Evolutionary conservation across 768 basidiomycete genomes (phyloP).

Genomic region (Leccinum uliginosum): DNA sequence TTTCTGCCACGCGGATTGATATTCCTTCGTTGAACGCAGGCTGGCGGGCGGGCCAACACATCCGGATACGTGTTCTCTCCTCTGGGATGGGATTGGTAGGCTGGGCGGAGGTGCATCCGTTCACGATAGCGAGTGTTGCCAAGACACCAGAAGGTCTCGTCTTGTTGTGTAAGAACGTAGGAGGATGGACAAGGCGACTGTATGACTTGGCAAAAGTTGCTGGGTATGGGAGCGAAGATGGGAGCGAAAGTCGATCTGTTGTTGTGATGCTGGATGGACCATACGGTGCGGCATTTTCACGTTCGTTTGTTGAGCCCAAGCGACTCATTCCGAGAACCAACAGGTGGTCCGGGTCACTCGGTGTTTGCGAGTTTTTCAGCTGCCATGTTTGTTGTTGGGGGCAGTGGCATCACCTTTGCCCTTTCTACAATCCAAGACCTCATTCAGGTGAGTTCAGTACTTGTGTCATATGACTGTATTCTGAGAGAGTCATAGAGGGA

Average conservation of each 20-base stretch:
- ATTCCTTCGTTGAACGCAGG: conserved; percentile 43
- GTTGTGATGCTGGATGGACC: conserved; percentile 51
- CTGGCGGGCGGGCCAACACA: conserved; percentile 60
- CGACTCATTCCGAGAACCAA: conserved; percentile 3
- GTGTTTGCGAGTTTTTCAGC: conserved; percentile 48
- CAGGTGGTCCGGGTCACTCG: conserved; percentile 42
- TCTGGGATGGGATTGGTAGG: conserved; percentile 36
- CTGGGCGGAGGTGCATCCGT: conserved; percentile 48
- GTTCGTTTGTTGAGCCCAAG: neutral
- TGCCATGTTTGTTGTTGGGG: conserved; percentile 54
- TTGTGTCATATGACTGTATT: neutral
- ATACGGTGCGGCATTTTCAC: conserved; percentile 33
- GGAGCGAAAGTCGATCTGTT: conserved; percentile 25
- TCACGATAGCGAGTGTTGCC: conserved; percentile 45
- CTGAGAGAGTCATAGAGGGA: conserved; percentile 19
- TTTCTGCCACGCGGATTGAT: conserved; percentile 44
- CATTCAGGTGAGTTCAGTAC: conserved; percentile 30
- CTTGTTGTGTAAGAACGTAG: conserved; percentile 47
- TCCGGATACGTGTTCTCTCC: conserved; percentile 45
- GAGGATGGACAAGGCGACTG: conserved; percentile 46
- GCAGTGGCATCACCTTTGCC: conserved; percentile 57
- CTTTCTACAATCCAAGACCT: conserved; percentile 51
- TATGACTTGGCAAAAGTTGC: conserved; percentile 23
- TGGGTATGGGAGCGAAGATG: conserved; percentile 30
- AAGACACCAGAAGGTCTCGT: conserved; percentile 42